Percentiles rank a stretch among this genome's conserved stretches.
Conservation (phyloP, 768 basidiomycete species). For the Lactifluus hygrophoroides region DNA sequence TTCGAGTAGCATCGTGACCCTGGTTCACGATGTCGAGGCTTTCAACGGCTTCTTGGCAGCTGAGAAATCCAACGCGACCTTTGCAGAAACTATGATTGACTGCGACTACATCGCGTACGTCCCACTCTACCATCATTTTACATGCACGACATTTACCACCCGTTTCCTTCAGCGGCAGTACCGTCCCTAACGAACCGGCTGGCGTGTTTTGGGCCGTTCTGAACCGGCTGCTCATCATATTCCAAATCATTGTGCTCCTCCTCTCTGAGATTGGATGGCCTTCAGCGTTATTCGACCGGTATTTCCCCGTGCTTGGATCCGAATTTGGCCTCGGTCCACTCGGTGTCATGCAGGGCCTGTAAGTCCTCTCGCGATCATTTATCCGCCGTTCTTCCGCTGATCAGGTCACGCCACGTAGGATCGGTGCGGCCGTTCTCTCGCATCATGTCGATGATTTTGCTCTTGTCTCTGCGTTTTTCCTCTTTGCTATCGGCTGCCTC, state of each 20-base stretch:
- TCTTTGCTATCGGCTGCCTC: constrained; percentile 85
- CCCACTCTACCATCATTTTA: not conserved
- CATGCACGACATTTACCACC: not conserved
- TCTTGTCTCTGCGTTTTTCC: constrained; percentile 85
- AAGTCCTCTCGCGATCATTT: constrained; percentile 25
- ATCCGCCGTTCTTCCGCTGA: not conserved
- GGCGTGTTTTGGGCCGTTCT: constrained; percentile 89
- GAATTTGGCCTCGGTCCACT: constrained; percentile 81
- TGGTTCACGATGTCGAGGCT: constrained; percentile 20
- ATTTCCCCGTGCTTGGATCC: constrained; percentile 79
- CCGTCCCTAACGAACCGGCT: constrained; percentile 86
- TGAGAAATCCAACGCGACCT: constrained; percentile 15
- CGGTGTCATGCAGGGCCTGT: constrained; percentile 83
- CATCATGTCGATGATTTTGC: constrained; percentile 77
- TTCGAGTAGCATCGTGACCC: constrained; percentile 18
- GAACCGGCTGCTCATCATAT: constrained; percentile 79
- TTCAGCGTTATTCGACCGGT: constrained; percentile 64
- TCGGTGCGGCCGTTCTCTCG: constrained; percentile 48
- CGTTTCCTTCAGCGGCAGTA: constrained; percentile 45
- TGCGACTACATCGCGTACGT: constrained; percentile 15
- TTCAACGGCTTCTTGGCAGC: constrained; percentile 13
- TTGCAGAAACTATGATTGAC: not conserved
- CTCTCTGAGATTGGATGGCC: constrained; percentile 84
- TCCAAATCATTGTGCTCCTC: constrained; percentile 72
- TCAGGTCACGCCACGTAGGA: not conserved